Evolutionary conservation across 2,329 filamentous ascomycete species (phyloP).

Genomic region (Pseudocercospora pini-densiflorae): DNA sequence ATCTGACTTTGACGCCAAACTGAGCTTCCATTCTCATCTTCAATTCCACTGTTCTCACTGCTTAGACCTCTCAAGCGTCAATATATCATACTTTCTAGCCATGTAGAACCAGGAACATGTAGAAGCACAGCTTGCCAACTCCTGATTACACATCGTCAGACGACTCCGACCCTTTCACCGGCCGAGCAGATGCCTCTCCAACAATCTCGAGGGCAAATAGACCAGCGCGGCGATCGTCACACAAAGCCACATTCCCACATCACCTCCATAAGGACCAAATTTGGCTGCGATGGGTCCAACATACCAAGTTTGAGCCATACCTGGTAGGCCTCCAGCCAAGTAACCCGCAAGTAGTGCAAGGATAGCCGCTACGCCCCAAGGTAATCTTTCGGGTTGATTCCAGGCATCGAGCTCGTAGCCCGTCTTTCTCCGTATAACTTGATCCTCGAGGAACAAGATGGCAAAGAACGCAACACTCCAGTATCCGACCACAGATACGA

Average conservation of each 20-base stretch:
- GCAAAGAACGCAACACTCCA: not conserved
- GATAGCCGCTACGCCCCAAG: slow-evolving; percentile 17
- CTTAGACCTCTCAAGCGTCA: no score
- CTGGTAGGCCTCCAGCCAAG: slow-evolving; percentile 12
- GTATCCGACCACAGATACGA: not conserved
- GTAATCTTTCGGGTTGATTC: slow-evolving; percentile 9
- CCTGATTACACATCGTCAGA: no score
- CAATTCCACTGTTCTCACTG: no score
- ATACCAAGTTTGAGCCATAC: slow-evolving; percentile 20
- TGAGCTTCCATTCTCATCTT: no score
- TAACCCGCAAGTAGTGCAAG: slow-evolving; percentile 15
- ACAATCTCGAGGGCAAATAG: not conserved
- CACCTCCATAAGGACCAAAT: not conserved
- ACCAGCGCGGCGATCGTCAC: not conserved
- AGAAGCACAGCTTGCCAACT: no score
- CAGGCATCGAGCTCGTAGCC: slow-evolving; percentile 19
- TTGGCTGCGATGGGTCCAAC: slow-evolving; percentile 14
- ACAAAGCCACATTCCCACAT: not conserved
- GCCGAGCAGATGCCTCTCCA: not conserved
- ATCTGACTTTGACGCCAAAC: no score
- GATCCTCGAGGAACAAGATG: not conserved
- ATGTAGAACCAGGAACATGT: no score
- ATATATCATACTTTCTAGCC: no score
- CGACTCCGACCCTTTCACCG: not conserved
- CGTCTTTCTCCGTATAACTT: not conserved